Conservation (phyloP, 306 rosid genomes). For the cucumber (Cucumis sativus) region DNA sequence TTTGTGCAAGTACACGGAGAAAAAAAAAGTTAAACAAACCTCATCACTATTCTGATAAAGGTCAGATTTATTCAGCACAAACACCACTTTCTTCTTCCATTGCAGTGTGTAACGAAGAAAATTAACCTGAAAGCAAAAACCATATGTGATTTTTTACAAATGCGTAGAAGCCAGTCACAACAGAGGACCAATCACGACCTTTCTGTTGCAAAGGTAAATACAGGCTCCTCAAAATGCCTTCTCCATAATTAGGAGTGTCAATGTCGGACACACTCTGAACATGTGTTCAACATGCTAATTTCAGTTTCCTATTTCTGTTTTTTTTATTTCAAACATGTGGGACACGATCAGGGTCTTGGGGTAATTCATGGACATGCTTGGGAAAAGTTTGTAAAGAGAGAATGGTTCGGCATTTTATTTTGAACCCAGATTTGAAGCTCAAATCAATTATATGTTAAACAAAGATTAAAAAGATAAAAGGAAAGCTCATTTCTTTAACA, state of each 20-base stretch:
- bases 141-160: background rate
- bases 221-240: background rate
- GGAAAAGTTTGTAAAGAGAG: too few relatives aligned
- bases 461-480: too few relatives aligned
- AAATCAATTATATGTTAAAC: too few relatives aligned
- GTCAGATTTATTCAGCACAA: slow-evolving; percentile 88
- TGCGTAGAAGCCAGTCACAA: background rate
- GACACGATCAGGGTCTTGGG: too few relatives aligned
- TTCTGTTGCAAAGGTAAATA: background rate
- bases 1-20: slow-evolving; percentile 7
- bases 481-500: too few relatives aligned
- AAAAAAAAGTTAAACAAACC: slow-evolving; percentile 27
- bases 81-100: slow-evolving; percentile 96
- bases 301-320: too few relatives aligned
- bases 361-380: too few relatives aligned
- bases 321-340: too few relatives aligned
- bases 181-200: background rate
- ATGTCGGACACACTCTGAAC: too few relatives aligned
- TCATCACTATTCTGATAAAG: slow-evolving; percentile 61
- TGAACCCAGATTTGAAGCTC: too few relatives aligned
- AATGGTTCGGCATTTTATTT: too few relatives aligned
- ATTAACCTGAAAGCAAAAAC: slow-evolving; percentile 42
- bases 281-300: too few relatives aligned
- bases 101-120: slow-evolving; percentile 94
- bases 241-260: background rate